Evolutionary conservation across 179 eudicot species (phyloP), one percentile per base, ranked within the genome.

Genomic region (Spinacia oleracea): DNA sequence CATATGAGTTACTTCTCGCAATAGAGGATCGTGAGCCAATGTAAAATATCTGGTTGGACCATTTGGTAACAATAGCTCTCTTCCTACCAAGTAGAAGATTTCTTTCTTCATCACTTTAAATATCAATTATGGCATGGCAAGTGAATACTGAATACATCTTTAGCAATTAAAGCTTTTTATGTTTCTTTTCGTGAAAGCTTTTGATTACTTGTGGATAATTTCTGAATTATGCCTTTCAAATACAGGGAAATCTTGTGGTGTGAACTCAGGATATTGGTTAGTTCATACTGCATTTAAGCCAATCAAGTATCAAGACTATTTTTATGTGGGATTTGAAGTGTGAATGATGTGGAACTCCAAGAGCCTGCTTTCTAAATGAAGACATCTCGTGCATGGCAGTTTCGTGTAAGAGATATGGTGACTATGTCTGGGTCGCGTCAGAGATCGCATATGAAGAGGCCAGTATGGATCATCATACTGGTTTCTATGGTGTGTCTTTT

Each of bases 301-400:
- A 55, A 45, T 67, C 77, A 76, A 68, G 68, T 35, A n/a, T n/a
- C n/a, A n/a, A n/a, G n/a, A n/a, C 43, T 23, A 40, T 31, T 21
- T 46, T 76, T 46, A 65, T 74, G 71, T 66, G 81, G 73, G 77
- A 67, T 74, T 76, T 75, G 79, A 72, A 77, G 79, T 77, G 21
- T 53, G 55, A 58, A 51, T 40, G 51, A 65, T 81, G 62, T 48
- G 64, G 46, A 46, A 56, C 55, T 29, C 51, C 56, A 32, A 42
- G 58, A 75, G 83, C 66, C 58, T 77, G 79, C 31, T 71, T 82
- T 77, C 73, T 87, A 87, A 66, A 89, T 87, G 91, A 89, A 87
- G 89, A 84, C 89, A 74, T 56, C 86, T 84, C 84, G 89, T 85
- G 85, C 83, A 81, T 89, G 91, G 89, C 84, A 85, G 74, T 78